phyloP scores from a whole-genome alignment of 495 filamentous ascomycete species.

The Geopyxis carbonaria region DNA sequence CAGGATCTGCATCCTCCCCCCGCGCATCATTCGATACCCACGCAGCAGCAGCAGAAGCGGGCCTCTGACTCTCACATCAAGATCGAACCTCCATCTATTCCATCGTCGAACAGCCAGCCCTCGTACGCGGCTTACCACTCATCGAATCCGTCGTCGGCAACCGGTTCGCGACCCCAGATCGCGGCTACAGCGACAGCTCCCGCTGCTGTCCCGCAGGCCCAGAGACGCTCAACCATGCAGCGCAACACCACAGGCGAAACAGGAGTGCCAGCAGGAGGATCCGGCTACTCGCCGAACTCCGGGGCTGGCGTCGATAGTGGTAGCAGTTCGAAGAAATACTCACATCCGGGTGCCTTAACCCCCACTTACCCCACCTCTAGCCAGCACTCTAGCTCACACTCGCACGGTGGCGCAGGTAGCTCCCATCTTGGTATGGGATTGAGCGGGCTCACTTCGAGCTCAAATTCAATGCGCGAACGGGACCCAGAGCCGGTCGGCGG shows the following conservation, averaged over 20 bases:
- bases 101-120: not conserved
- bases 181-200: slow-evolving; percentile 7
- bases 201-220: slow-evolving; percentile 10
- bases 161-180: slow-evolving; percentile 11
- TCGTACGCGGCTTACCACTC: slow-evolving; percentile 20
- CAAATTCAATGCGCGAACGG: slow-evolving; percentile 12
- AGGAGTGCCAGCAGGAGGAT: not conserved
- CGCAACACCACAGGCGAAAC: slow-evolving; percentile 12
- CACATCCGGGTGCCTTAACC: slow-evolving; percentile 20
- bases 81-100: not conserved
- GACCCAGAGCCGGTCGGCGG: slow-evolving; percentile 17
- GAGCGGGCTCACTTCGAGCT: slow-evolving; percentile 9
- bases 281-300: slow-evolving; percentile 16
- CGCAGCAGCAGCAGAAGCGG: not conserved
- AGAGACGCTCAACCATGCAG: slow-evolving; percentile 11
- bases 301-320: slow-evolving; percentile 1
- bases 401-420: slow-evolving; percentile 8
- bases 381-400: slow-evolving; percentile 16
- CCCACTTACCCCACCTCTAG: slow-evolving; percentile 16
- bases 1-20: slow-evolving; percentile 25
- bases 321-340: slow-evolving; percentile 13
- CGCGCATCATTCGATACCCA: not conserved
- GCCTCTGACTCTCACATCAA: not conserved
- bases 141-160: slow-evolving; percentile 11
- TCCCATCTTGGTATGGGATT: slow-evolving; percentile 17